Percentiles rank a stretch among this genome's conserved stretches.
Evolutionary conservation across 306 rosid genomes (phyloP).

Genomic region (Trichosanthes cucumerina): DNA sequence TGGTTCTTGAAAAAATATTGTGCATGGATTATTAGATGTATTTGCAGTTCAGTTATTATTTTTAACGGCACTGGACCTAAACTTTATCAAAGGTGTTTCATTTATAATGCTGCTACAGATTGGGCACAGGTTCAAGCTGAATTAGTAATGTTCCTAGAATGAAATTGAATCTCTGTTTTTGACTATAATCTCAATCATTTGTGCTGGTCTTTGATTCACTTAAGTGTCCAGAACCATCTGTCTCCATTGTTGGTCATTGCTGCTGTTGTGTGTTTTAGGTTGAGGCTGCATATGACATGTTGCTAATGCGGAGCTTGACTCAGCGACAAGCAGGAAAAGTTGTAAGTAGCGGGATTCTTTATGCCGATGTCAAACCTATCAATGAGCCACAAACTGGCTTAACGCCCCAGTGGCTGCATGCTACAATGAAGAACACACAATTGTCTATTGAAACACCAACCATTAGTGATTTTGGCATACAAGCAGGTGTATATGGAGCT

Average conservation of each 20-base stretch:
- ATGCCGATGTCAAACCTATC: conserved; percentile 16
- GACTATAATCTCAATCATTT: not conserved
- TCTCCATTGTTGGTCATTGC: not conserved
- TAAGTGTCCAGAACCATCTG: not conserved
- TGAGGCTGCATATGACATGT: conserved; percentile 95
- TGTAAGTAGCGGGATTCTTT: conserved; percentile 25
- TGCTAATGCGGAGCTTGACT: conserved; percentile 78
- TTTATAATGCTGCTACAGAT: not conserved
- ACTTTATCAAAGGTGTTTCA: not conserved
- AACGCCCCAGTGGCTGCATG: conserved; percentile 79
- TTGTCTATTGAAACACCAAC: conserved; percentile 66
- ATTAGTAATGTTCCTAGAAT: not conserved
- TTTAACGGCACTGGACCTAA: not conserved
- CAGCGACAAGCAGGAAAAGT: conserved; percentile 87
- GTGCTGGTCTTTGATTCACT: not conserved
- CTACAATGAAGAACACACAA: conserved; percentile 29
- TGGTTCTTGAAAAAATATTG: not conserved
- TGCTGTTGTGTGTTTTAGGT: conserved; percentile 30
- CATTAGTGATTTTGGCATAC: conserved; percentile 62
- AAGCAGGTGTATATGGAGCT: conserved; percentile 91
- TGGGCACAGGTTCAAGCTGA: not conserved
- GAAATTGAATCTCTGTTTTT: not conserved
- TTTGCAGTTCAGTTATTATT: not conserved
- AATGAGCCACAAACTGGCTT: conserved; percentile 36
- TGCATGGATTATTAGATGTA: not conserved